A percentile compares a stretch with the other conserved stretches of the same genome.
phyloP scores from a whole-genome alignment of 2,329 filamentous ascomycete species.

The Bipolaris bicolor region DNA sequence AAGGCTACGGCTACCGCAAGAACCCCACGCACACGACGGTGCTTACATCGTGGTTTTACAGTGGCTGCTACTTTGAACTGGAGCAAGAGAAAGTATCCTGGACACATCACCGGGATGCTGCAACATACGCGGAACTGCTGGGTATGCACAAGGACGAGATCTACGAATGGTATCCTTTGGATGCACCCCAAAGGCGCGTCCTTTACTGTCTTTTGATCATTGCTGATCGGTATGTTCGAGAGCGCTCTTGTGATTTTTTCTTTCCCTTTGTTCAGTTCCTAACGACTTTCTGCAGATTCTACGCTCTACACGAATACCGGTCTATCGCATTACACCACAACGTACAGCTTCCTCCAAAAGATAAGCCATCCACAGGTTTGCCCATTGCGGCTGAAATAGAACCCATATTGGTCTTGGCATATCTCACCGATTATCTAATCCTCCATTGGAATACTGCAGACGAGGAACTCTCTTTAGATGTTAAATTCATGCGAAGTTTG shows the following conservation, averaged over 20 bases:
- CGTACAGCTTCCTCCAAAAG: conserved; percentile 58
- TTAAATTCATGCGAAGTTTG: conserved; percentile 54
- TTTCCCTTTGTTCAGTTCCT: conserved; percentile 1
- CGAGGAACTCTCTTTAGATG: conserved; percentile 49
- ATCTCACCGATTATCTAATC: conserved; percentile 68
- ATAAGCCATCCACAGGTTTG: conserved; percentile 60
- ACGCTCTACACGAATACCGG: conserved; percentile 67
- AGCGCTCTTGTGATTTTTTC: not conserved
- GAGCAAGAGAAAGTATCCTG: conserved; percentile 67
- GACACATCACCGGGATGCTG: conserved; percentile 66
- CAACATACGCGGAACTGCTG: conserved; percentile 64
- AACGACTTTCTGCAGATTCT: conserved; percentile 56
- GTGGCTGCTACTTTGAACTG: conserved; percentile 66
- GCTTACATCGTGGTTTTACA: conserved; percentile 67
- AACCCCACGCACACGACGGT: conserved; percentile 61
- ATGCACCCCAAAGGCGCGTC: conserved; percentile 60
- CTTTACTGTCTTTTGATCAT: conserved; percentile 69
- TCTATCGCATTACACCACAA: conserved; percentile 67
- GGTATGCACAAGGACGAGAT: conserved; percentile 64
- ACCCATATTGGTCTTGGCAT: conserved; percentile 66
- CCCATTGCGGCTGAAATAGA: conserved; percentile 65
- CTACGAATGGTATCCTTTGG: conserved; percentile 59
- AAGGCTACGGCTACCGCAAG: conserved; percentile 64
- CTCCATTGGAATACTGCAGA: conserved; percentile 67
- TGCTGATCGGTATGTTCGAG: conserved; percentile 59